These are phyloP conservation scores for Medicago ruthenica DNA, from an alignment of 306 rosid species.

Conservation along the genomic window DNA sequence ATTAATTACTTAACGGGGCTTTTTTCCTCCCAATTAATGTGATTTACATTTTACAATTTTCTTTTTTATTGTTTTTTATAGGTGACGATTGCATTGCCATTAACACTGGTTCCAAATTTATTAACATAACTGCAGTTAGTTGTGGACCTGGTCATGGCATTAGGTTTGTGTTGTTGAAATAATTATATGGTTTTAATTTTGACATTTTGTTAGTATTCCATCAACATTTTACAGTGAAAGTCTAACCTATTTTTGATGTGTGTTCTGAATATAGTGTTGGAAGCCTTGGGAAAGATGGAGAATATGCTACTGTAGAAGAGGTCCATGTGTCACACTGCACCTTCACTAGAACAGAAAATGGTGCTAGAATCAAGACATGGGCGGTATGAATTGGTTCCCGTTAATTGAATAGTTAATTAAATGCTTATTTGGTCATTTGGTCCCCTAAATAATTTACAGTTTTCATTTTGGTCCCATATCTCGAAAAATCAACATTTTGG, in stretches of 20 bases:
- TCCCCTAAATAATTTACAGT: too few species aligned
- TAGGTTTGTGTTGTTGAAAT: neutral
- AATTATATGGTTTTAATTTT: neutral
- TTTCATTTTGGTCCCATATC: too few species aligned
- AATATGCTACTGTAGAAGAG: neutral
- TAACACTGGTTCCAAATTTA: neutral
- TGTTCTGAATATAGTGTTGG: neutral
- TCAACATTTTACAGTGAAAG: neutral
- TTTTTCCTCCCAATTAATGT: neutral
- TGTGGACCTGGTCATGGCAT: constrained; percentile 9
- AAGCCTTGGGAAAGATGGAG: neutral
- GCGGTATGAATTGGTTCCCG: neutral
- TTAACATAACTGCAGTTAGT: neutral
- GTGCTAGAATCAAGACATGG: neutral
- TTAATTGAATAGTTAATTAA: neutral
- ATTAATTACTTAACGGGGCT: too few species aligned
- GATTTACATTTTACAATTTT: neutral
- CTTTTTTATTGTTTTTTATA: neutral
- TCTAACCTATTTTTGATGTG: neutral
- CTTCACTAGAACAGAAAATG: neutral
- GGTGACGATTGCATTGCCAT: constrained; percentile 54
- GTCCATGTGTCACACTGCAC: neutral
- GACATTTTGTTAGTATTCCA: neutral
- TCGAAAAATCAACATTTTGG: too few species aligned
- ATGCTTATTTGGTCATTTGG: too few species aligned